Evolutionary conservation across 306 rosid genomes (phyloP).

Genomic region (Comarum palustre): DNA sequence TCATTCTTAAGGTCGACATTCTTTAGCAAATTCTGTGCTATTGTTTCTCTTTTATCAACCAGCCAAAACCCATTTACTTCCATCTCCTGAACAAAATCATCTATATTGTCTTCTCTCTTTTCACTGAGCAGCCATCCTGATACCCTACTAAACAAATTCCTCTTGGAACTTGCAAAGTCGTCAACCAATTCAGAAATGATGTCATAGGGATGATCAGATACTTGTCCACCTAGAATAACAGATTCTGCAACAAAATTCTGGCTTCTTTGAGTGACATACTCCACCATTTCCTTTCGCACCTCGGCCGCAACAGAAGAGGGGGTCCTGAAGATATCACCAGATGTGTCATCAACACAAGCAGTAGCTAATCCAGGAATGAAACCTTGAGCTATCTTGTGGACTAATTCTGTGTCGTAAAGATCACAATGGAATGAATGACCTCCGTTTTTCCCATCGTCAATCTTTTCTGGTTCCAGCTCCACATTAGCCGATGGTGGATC

Average conservation of each 20-base stretch:
- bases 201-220: conserved; percentile 61
- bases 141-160: conserved; percentile 66
- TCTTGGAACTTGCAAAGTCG: conserved; percentile 58
- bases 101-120: conserved; percentile 80
- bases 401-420: conserved; percentile 56
- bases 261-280: conserved; percentile 56
- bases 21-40: conserved; percentile 47
- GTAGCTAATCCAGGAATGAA: conserved; percentile 72
- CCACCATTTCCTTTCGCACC: conserved; percentile 75
- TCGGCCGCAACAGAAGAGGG: conserved; percentile 72
- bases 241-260: conserved; percentile 69
- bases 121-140: conserved; percentile 77
- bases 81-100: conserved; percentile 79
- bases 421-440: conserved; percentile 51
- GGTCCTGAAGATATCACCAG: conserved; percentile 59
- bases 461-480: conserved; percentile 54
- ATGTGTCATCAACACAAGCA: conserved; percentile 73
- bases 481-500: conserved; percentile 42
- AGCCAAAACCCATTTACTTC: conserved; percentile 72
- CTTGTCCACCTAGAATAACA: conserved; percentile 52
- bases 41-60: conserved; percentile 50
- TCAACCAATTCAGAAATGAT: conserved; percentile 70
- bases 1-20: conserved; percentile 67
- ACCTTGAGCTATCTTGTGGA: conserved; percentile 69
- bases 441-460: conserved; percentile 50